Base-by-base conservation (phyloP, 2,329 filamentous ascomycete genomes). In the Chaetomiaceae sp. region DNA sequence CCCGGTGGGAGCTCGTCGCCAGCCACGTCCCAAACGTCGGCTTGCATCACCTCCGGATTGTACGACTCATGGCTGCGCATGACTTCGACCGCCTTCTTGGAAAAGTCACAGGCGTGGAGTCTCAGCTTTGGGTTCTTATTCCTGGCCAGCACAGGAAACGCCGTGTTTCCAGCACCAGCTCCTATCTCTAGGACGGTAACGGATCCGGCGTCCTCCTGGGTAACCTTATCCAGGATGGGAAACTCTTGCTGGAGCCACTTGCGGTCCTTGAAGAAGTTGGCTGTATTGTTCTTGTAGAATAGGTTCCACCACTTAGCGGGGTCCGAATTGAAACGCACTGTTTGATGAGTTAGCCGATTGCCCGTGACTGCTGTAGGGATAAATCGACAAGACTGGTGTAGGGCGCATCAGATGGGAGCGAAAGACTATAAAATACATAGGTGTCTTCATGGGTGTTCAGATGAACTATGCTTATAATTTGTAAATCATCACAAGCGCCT, bases 171-270 rank as follows among this genome's bases (percentile, higher is more conserved):
- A 23, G 94, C 94, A 29, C 94, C 94, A 1, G 94, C 94, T 51
- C 94, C 94, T 57, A 97, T 89, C 69, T 99, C 94, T 36, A 99
- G 76, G 43, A 99, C 72, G 8, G 85, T 81, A 53, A 84, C 78
- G 21, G 79, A 78, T 3, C 88, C 89, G 2, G 86, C 84, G 53
- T 84, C 84, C 58, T 82, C 79, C 53, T 78, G 74, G 11, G 87
- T 92, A 46, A 96, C 79, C 53, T 88, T 80, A 21, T 79, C 81
- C n/a, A 99, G 75, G 4, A 97, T 75, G 0, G 94, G 94, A 60
- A 99, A 99, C 69, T 99, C 94, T 69, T 97, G 92, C 59, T 87
- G 86, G 29, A 99, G 75, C 94, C 94, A 99, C 69, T 97, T 97
- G 59, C 94, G 82, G 67, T 99, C 88, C 73, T 99, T 99, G 82